These are phyloP conservation scores for Homolaphlyctis polyrhiza DNA, from an alignment of 371 early-diverging fungal genomes.

Conservation along the genomic window DNA sequence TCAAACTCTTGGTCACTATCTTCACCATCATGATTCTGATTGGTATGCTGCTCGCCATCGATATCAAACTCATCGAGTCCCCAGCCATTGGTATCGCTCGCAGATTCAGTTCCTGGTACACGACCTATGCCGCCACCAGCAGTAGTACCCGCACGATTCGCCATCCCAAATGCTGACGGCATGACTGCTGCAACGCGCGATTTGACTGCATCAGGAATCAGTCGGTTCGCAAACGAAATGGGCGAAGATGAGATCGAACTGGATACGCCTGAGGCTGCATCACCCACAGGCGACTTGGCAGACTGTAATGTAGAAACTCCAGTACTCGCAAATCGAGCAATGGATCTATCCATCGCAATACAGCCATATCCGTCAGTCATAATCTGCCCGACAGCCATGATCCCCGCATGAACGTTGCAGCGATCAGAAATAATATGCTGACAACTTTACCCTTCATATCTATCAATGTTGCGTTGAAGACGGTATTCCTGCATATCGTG, in stretches of 20 bases:
- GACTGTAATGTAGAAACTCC: too few species aligned
- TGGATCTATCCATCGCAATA: too few species aligned
- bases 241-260: too few species aligned
- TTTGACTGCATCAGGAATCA: background rate
- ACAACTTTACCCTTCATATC: conserved; percentile 24
- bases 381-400: too few species aligned
- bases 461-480: conserved; percentile 11
- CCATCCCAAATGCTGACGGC: background rate
- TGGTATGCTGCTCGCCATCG: too few species aligned
- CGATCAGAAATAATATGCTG: too few species aligned
- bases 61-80: too few species aligned
- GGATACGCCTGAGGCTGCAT: too few species aligned
- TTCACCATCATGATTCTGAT: background rate
- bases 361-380: too few species aligned
- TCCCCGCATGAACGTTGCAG: too few species aligned
- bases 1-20: conserved; percentile 16
- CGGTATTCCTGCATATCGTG: conserved; percentile 27
- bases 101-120: background rate
- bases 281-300: too few species aligned
- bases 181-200: background rate
- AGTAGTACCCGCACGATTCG: background rate
- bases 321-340: too few species aligned
- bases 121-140: background rate
- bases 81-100: background rate
- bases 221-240: background rate